Conservation (phyloP, 108 stramenopile species). For the Cyclostephanos tholiformis region DNA sequence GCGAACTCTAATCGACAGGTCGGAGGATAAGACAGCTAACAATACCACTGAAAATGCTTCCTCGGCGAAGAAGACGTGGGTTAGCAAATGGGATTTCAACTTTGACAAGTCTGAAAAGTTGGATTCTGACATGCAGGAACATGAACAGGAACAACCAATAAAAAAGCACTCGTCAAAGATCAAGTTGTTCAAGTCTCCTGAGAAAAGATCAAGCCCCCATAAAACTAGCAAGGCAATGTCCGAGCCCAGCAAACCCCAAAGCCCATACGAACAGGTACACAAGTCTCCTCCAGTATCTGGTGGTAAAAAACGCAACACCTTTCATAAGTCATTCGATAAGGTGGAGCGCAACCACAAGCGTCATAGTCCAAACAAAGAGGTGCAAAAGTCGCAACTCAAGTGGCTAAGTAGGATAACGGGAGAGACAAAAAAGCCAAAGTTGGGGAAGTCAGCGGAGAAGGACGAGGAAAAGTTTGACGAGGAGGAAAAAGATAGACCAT, state of each 20-base stretch:
- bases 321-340: neutral
- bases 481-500: neutral
- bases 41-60: neutral
- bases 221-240: neutral
- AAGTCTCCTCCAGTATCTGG: neutral
- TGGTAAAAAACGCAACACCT: neutral
- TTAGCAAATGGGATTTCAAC: constrained; percentile 28
- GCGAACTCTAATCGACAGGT: constrained; percentile 11
- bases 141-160: neutral
- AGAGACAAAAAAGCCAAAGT: constrained; percentile 3
- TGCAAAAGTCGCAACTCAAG: neutral
- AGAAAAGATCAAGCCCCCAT: neutral
- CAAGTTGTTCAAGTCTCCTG: neutral
- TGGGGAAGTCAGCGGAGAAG: neutral
- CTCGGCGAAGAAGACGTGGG: constrained; percentile 15
- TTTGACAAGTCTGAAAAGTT: constrained; percentile 12
- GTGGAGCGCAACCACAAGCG: neutral
- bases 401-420: neutral
- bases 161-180: neutral
- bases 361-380: neutral
- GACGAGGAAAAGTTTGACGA: neutral
- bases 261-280: neutral
- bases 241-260: neutral
- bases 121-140: neutral
- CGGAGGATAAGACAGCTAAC: constrained; percentile 1